Evolutionary conservation across 305 asterid genomes (phyloP), one percentile per base, ranked within the genome.

Genomic region (Fraxinus greggii): DNA sequence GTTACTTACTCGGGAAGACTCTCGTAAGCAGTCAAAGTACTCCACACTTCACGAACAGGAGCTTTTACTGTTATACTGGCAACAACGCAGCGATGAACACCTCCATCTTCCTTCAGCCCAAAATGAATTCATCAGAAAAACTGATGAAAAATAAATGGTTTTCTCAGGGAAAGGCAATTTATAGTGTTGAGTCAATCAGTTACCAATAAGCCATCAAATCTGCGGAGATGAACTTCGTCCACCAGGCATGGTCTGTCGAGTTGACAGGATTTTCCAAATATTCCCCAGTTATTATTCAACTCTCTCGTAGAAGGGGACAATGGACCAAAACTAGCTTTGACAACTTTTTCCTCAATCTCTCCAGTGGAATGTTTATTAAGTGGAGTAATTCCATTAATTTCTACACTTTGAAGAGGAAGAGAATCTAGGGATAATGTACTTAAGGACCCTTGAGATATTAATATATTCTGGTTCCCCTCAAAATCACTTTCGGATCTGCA

Each of bases 31-130:
- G 99, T 95, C 89, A 95, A 93, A 85, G 92, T 88, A 87, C 87
- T 92, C 99, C 99, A 95, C 33, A 95, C 97, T 88, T 95, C 92
- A 77, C 89, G 95, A 76, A 94, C 94, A 21, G 97, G 91, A 54
- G 97, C 98, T 83, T 94, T 94, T 74, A 95, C 99, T 9, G 98
- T 95, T 82, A 94, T 95, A 92, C 97, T 91, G 78, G 99, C 99
- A 84, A 94, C 89, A 59, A 95, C 99, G 21, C 98, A 90, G 32
- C 97, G 92, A 84, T 95, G 99, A 79, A 94, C 99, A 78, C 99
- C 99, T 42, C 98, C 99, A 81, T 95, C 88, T 93, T 95, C 99
- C 99, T 94, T 90, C 89, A 84, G 24, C 32, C 28, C 42, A 86
- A 88, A 86, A 81, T n/a, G 59, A 82, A 87, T 51, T 75, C 80